Percentiles rank a stretch among this genome's conserved stretches.
Conservation (phyloP, 768 basidiomycete species). For the Phaeolepiota aurea region DNA sequence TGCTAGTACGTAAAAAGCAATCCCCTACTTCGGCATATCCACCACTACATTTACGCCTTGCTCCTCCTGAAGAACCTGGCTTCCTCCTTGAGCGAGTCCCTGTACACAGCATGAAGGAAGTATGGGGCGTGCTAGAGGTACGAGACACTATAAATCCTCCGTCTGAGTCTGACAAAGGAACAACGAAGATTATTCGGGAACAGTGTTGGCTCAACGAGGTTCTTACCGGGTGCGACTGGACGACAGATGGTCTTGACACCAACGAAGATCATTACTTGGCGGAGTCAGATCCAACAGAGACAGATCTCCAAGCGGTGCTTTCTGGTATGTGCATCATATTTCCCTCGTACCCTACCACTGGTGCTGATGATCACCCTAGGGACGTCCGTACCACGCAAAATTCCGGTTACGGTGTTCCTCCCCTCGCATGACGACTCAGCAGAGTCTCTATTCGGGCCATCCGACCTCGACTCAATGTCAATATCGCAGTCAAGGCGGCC, state of each 20-base stretch:
- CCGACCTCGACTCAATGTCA: constrained; percentile 26
- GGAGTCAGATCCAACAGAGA: constrained; percentile 34
- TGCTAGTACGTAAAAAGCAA: constrained; percentile 25
- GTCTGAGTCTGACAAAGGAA: background rate
- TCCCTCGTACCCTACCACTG: too few species aligned
- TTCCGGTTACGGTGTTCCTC: constrained; percentile 68
- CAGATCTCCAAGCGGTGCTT: constrained; percentile 58
- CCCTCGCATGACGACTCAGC: constrained; percentile 29
- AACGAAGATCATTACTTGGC: constrained; percentile 18
- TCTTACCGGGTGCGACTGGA: constrained; percentile 55
- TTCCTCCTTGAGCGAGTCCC: constrained; percentile 65
- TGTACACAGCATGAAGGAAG: constrained; percentile 64
- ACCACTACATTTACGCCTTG: constrained; percentile 57
- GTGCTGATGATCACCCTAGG: constrained; percentile 39
- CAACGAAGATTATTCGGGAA: constrained; percentile 58
- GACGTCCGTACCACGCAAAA: constrained; percentile 42
- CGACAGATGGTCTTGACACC: constrained; percentile 35
- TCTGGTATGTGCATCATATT: constrained; percentile 30
- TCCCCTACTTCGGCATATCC: constrained; percentile 66
- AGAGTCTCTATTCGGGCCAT: constrained; percentile 34
- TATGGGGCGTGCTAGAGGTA: constrained; percentile 72
- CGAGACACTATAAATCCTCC: background rate
- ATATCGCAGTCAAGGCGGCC: constrained; percentile 34
- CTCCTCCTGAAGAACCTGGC: constrained; percentile 67
- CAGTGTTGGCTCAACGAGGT: constrained; percentile 81